Conservation (phyloP, 495 filamentous ascomycete species). For the Trichoderma erinaceum region DNA sequence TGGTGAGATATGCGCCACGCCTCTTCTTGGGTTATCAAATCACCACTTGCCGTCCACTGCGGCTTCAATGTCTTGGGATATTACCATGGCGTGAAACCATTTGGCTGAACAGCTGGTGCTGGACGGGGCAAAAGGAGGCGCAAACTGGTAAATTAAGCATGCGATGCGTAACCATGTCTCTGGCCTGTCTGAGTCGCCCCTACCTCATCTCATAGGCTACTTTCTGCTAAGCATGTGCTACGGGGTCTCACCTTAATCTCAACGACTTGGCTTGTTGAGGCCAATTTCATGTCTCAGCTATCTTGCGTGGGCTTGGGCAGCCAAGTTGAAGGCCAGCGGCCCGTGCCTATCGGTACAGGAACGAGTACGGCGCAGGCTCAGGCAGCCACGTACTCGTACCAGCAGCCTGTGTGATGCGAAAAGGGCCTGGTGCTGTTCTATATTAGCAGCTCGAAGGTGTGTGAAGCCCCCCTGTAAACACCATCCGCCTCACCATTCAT, state of each 20-base stretch:
- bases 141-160: background rate
- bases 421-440: background rate
- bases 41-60: background rate
- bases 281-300: slow-evolving; percentile 10
- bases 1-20: slow-evolving; percentile 3
- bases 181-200: background rate
- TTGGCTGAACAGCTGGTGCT: slow-evolving; percentile 1
- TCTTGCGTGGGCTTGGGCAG: background rate
- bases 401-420: background rate
- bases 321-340: background rate
- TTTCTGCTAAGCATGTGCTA: background rate
- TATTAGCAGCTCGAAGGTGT: background rate
- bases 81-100: slow-evolving; percentile 2
- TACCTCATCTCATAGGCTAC: background rate
- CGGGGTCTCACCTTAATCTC: slow-evolving; percentile 12
- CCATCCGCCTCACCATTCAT: background rate
- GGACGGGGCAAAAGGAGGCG: slow-evolving; percentile 3
- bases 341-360: background rate
- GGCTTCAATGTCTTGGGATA: background rate
- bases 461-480: slow-evolving; percentile 13
- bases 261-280: slow-evolving; percentile 11
- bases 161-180: slow-evolving; percentile 9
- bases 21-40: background rate
- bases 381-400: slow-evolving; percentile 6
- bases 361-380: slow-evolving; percentile 10